Base-by-base conservation (phyloP, 495 filamentous ascomycete species). In the Penicillium crystallinum region DNA sequence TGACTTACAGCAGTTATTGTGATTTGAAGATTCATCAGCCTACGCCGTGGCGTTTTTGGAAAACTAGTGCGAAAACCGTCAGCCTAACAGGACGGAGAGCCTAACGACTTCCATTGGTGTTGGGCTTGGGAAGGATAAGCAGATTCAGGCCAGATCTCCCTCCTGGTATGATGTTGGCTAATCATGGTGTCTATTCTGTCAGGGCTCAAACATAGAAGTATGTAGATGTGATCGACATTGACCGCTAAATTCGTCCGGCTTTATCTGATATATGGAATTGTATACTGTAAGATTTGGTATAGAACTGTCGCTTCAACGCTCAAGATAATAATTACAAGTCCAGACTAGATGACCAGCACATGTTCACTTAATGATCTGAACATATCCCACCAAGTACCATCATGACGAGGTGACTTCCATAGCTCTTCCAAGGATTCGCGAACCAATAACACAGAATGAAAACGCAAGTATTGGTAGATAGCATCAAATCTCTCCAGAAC, bases 311-410 rank as follows among this genome's bases (percentile, higher is more conserved):
- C 39, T 41, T 25, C n/a, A 27, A 41, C 39, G 39, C 39, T 41
- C 22, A 15, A 15, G 3, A 25, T 15, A 19, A 30, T 31, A 38
- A 49, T 29, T 37, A 49, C 22, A 49, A 34, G 31, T 17, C 22
- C 6, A 25, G 22, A 36, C 35, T 54, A 60, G 15, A 60, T 35
- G 15, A 60, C 57, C 17, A 60, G 41, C 14, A 60, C 54, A 50
- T 60, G 34, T 27, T 46, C 35, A 8, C 54, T 54, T 33, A 60
- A 41, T 29, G 41, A 43, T 19, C 39, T 48, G 43, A 60, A 60
- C 54, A 60, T 53, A 25, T 45, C 54, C 6, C 37, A 31, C 57
- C 57, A 60, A 22, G 39, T 23, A 0, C 57, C 54, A 27, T 60
- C 49, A 25, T 57, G 54, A 4, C 49, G 46, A 6, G 46, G 42